A percentile compares a stretch with the other conserved stretches of the same genome.
Conservation (phyloP, 2,329 filamentous ascomycete genomes). For the Microcyclospora pomicola region DNA sequence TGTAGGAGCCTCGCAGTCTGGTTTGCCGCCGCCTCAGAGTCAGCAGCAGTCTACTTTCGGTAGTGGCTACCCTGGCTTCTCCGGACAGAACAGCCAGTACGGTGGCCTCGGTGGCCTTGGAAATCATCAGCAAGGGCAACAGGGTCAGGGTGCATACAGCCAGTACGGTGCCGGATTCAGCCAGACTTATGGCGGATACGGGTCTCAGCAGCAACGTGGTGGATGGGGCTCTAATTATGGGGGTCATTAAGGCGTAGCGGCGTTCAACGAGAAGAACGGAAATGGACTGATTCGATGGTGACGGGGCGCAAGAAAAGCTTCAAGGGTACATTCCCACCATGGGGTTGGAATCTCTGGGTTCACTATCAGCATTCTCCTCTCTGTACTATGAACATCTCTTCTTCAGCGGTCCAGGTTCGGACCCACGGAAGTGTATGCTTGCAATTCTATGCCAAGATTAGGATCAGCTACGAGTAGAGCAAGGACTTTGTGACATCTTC, state of each 20-base stretch:
- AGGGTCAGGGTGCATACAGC: conserved; percentile 29
- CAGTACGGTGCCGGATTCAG: conserved; percentile 23
- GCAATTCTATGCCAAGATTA: too few relatives aligned
- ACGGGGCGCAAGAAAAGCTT: too few relatives aligned
- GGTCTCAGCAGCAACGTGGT: conserved; percentile 10
- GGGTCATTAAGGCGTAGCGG: conserved; percentile 5
- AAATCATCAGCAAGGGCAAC: conserved; percentile 26
- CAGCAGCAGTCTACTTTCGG: conserved; percentile 43
- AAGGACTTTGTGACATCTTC: too few relatives aligned
- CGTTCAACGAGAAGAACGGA: too few relatives aligned
- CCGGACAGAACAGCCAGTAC: conserved; percentile 36
- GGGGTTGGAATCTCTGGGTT: too few relatives aligned
- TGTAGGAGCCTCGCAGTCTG: conserved; percentile 36
- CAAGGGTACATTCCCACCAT: too few relatives aligned
- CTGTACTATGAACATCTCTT: too few relatives aligned
- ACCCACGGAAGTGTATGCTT: too few relatives aligned
- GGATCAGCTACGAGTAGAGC: too few relatives aligned
- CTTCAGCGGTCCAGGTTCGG: too few relatives aligned
- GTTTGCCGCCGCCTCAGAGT: conserved; percentile 40
- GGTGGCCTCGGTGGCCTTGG: conserved; percentile 39
- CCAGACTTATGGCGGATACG: conserved; percentile 21
- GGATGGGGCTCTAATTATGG: conserved; percentile 24
- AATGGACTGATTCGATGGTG: too few relatives aligned
- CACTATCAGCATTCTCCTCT: too few relatives aligned
- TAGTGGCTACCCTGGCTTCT: conserved; percentile 39